Conservation (phyloP, 2,329 filamentous ascomycete species). For the Xylariaceae sp. region DNA sequence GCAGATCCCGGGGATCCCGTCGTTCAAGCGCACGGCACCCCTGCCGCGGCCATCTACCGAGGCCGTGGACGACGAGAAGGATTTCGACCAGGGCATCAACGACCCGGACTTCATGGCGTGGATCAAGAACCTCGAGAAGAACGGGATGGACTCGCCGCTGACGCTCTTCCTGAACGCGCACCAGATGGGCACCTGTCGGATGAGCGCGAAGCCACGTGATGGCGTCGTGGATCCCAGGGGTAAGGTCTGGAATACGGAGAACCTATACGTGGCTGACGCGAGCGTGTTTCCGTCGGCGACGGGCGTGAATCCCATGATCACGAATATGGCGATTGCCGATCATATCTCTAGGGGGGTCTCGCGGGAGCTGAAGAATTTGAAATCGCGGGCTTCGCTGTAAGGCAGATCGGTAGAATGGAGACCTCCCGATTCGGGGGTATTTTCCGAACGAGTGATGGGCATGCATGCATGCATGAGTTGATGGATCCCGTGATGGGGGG, state of each 20-base stretch:
- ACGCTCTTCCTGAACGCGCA: constrained; percentile 64
- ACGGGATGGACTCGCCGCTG: constrained; percentile 47
- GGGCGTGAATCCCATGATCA: constrained; percentile 79
- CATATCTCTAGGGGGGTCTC: constrained; percentile 56
- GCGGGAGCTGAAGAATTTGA: constrained; percentile 39
- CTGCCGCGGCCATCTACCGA: not conserved
- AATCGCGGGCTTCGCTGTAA: constrained; percentile 18
- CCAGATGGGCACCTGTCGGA: constrained; percentile 74
- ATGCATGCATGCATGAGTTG: too few species aligned
- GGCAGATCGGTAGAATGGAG: not conserved
- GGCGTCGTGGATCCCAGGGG: constrained; percentile 57
- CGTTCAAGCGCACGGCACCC: constrained; percentile 47
- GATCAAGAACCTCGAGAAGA: constrained; percentile 46
- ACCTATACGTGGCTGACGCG: constrained; percentile 66
- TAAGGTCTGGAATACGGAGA: constrained; percentile 59
- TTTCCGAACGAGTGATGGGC: too few species aligned
- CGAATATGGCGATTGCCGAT: constrained; percentile 65
- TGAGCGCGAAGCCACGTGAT: constrained; percentile 50
- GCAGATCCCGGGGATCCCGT: constrained; percentile 54
- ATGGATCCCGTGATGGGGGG: not conserved
- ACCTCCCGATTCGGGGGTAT: too few species aligned
- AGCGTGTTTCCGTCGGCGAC: constrained; percentile 72
- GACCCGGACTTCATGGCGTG: constrained; percentile 58
- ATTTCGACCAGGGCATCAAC: constrained; percentile 43
- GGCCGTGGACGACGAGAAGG: constrained; percentile 10